phyloP scores from a whole-genome alignment of 306 rosid genomes.

The Datisca glomerata region DNA sequence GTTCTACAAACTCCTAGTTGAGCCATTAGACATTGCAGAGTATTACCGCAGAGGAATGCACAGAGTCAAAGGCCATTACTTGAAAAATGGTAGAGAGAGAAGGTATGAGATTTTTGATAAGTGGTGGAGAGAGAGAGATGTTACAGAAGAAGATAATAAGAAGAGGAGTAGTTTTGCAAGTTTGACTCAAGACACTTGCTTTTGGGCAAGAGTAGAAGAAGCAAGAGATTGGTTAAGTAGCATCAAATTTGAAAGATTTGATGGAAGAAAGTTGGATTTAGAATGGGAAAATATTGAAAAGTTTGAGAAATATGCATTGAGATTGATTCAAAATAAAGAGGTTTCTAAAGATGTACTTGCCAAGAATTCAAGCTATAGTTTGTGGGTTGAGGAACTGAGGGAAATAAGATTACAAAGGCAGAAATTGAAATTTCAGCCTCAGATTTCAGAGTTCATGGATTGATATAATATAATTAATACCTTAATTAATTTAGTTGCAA shows the following conservation, averaged over 20 bases:
- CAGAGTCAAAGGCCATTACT: slow-evolving; percentile 51
- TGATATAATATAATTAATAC: too few relatives aligned
- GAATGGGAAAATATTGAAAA: slow-evolving; percentile 35
- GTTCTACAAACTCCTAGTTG: slow-evolving; percentile 52
- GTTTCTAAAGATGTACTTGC: slow-evolving; percentile 69
- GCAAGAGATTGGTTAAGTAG: slow-evolving; percentile 60
- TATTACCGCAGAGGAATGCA: slow-evolving; percentile 44
- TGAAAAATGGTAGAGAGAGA: slow-evolving; percentile 48
- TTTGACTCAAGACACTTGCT: slow-evolving; percentile 74
- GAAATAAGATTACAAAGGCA: slow-evolving; percentile 27
- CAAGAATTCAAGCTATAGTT: slow-evolving; percentile 61
- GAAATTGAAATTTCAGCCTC: too few relatives aligned
- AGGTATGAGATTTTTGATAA: slow-evolving; percentile 50
- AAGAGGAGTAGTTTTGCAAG: slow-evolving; percentile 51
- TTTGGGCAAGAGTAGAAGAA: slow-evolving; percentile 83
- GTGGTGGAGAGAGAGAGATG: slow-evolving; percentile 51
- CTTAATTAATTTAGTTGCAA: too few relatives aligned
- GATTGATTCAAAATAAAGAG: slow-evolving; percentile 38
- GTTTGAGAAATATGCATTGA: slow-evolving; percentile 43
- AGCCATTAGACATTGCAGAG: slow-evolving; percentile 82
- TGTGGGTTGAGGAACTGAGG: slow-evolving; percentile 37
- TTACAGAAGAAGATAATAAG: slow-evolving; percentile 10
- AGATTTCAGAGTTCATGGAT: too few relatives aligned
- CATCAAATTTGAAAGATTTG: slow-evolving; percentile 36
- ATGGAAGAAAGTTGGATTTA: slow-evolving; percentile 16